A percentile compares a stretch with the other conserved stretches of the same genome.
phyloP scores from a whole-genome alignment of 2,329 filamentous ascomycete genomes.

The Botrytis sinoallii region DNA sequence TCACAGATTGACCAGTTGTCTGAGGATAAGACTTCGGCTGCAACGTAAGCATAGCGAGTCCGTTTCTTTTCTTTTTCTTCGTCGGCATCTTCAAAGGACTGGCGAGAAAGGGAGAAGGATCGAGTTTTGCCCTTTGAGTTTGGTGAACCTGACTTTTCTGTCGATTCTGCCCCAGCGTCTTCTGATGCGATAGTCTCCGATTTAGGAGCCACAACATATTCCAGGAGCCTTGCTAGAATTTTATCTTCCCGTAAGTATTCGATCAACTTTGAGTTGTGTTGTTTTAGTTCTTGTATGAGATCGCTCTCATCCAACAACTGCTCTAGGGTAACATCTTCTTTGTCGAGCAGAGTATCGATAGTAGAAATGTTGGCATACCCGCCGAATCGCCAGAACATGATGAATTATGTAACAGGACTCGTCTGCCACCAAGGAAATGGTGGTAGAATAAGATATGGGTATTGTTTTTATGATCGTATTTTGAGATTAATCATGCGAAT shows the following conservation, averaged over 20 bases:
- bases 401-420: constrained; percentile 45
- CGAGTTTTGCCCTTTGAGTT: constrained; percentile 48
- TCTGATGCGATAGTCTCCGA: constrained; percentile 55
- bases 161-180: constrained; percentile 50
- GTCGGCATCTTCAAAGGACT: constrained; percentile 49
- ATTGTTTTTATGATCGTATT: constrained; percentile 25
- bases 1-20: constrained; percentile 98
- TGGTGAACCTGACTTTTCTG: constrained; percentile 50
- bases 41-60: constrained; percentile 89
- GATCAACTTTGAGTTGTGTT: constrained; percentile 96
- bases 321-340: constrained; percentile 89
- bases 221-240: constrained; percentile 78
- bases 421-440: constrained; percentile 32
- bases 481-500: constrained; percentile 36
- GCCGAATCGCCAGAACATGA: constrained; percentile 99
- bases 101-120: constrained; percentile 51
- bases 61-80: constrained; percentile 88
- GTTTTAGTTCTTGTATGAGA: constrained; percentile 94
- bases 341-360: constrained; percentile 95
- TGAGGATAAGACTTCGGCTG: constrained; percentile 89
- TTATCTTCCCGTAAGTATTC: constrained; percentile 89
- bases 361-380: constrained; percentile 96
- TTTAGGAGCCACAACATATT: constrained; percentile 85
- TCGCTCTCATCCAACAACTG: constrained; percentile 95
- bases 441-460: constrained; percentile 29